Base-by-base conservation (phyloP, 768 basidiomycete species). In the Nidula microcarpa region DNA sequence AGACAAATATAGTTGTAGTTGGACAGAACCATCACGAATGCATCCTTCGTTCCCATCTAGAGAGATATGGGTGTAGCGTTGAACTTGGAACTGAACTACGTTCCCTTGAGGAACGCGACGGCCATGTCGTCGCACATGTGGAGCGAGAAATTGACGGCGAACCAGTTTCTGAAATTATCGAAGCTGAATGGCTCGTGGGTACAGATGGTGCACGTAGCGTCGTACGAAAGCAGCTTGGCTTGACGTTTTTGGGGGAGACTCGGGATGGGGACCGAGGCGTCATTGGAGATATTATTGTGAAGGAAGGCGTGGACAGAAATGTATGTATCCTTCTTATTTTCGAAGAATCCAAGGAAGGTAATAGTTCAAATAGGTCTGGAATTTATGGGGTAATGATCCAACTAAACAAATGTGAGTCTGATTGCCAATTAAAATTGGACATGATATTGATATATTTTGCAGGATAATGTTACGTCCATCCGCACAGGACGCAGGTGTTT, bases 221-320 rank as follows among this genome's bases (percentile, higher is more conserved):
- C 3, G 68, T 68, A 5, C 65, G 79, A 17, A 75, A 74, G 52
- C 57, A 62, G 37, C 65, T 77, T 3, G 77, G 74, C 0, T 55
- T 80, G 5, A 58, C 63, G 0, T 80, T 80, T 54, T 53, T 72
- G 0, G 78, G 78, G 0, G 68, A 78, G 54, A 74, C 71, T 0
- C 59, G 53, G 6, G 57, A 68, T 3, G 60, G 60, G 4, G 56
- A 70, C 17, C 18, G 50, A 2, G 45, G 64, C 1, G 50, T 74
- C 0, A 60, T 41, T 41, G 77, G 69, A 1, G 75, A 81, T 53
- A 64, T 79, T 30, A 54, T 67, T 33, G 41, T 74, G 0, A 66
- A 73, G 36, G 39, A 41, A 41, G 69, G 67, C 0, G 3, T 74
- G 1, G 64, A 65, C 35, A 55, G 60, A 33, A 53, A 58, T 3